Base-by-base conservation (phyloP, 2,329 filamentous ascomycete genomes). In the Colletotrichum tabaci region DNA sequence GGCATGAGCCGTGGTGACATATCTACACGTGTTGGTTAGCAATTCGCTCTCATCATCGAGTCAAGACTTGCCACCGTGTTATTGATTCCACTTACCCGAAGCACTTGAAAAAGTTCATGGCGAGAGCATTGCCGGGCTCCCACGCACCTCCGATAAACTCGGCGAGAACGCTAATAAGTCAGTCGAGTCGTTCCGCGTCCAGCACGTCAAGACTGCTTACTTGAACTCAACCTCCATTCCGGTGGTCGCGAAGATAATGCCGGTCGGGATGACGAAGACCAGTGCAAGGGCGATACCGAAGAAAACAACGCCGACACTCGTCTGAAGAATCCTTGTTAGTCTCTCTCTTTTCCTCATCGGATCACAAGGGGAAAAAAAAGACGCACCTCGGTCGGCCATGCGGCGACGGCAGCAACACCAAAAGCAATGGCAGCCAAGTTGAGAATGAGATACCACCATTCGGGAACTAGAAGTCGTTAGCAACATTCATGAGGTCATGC, bases 361-460 rank as follows among this genome's bases (percentile, higher is more conserved):
- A 12, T 26, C 26, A 26, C 26, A 10, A 16, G 13, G 0, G 9
- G n/a, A 15, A 4, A 8, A n/a, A 12, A 7, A 9, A 3, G 6
- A 52, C 46, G 18, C 30, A 70, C 67, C 67, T 70, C 62, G 1
- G 84, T 86, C 1, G 84, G 81, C 78, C 80, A 86, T n/a, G 75
- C 74, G 3, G 78, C 77, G 30, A 84, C 77, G 10, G 77, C 80
- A 1, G 77, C 75, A 49, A 82, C 78, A 53, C 82, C 82, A n/a
- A 82, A 63, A 15, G 76, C 74, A 35, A 82, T 73, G 5, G 82
- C 78, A 8, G 78, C 61, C 35, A 77, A 66, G 18, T 82, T 77
- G 7, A 76, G 74, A 9, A 79, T 67, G 16, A 82, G 61, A 72
- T 86, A 87, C 83, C 84, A 86, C 84, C 84, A 86, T 57, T 86